phyloP scores from a whole-genome alignment of 306 rosid genomes.

The Vicia villosa region DNA sequence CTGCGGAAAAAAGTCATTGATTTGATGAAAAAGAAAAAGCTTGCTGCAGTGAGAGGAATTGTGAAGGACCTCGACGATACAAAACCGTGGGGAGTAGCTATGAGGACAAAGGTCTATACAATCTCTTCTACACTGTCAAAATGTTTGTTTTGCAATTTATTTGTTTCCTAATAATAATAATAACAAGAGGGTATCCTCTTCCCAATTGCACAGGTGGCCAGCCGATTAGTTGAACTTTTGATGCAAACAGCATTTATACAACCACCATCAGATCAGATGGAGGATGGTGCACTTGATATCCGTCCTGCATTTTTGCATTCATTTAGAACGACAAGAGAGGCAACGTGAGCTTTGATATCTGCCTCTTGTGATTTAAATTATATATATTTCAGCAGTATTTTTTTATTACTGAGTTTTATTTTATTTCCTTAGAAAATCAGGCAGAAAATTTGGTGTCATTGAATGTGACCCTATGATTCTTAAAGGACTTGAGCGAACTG shows the following conservation, averaged over 20 bases:
- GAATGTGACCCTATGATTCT: constrained; percentile 79
- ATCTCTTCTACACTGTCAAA: constrained; percentile 26
- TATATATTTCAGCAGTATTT: constrained; percentile 24
- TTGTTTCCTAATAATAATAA: constrained; percentile 28
- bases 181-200: background rate
- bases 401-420: constrained; percentile 21
- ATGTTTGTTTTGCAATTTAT: constrained; percentile 26
- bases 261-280: constrained; percentile 67
- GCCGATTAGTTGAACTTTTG: constrained; percentile 83
- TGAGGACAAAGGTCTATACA: constrained; percentile 70
- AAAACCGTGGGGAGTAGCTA: constrained; percentile 70
- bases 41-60: constrained; percentile 56
- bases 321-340: constrained; percentile 47
- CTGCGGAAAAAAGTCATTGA: constrained; percentile 70
- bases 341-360: constrained; percentile 54
- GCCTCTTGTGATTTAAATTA: constrained; percentile 25
- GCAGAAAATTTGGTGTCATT: constrained; percentile 75
- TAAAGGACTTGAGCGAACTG: constrained; percentile 82
- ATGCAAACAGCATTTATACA: constrained; percentile 85
- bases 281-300: constrained; percentile 72
- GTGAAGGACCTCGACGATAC: constrained; percentile 54
- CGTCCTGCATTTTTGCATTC: constrained; percentile 90
- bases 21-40: constrained; percentile 82
- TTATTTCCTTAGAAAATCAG: constrained; percentile 48
- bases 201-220: constrained; percentile 69